Percentiles rank a stretch among this genome's conserved stretches.
These are phyloP conservation scores for Saccharomyces hybrid DNA, from an alignment of 1,139 yeast species.

Conservation along the genomic window DNA sequence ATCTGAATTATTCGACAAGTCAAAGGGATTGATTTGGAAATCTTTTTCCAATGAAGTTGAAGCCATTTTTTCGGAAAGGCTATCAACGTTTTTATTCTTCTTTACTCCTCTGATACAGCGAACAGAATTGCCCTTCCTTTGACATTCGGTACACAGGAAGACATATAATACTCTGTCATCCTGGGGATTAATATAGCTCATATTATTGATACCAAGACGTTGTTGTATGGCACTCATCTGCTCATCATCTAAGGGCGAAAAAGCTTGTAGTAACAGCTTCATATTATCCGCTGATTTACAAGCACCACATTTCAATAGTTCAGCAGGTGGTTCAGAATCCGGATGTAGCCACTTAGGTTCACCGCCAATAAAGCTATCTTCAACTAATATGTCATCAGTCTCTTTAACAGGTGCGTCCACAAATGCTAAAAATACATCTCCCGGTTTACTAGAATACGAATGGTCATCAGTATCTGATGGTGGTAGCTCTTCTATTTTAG, in stretches of 20 bases:
- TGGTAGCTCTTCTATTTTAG: conserved; percentile 12
- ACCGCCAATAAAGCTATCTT: conserved; percentile 78
- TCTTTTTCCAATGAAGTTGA: conserved; percentile 36
- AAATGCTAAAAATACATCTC: conserved; percentile 47
- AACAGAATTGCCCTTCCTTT: conserved; percentile 58
- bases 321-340: conserved; percentile 46
- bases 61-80: conserved; percentile 38
- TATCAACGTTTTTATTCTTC: conserved; percentile 41
- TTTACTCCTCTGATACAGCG: conserved; percentile 68
- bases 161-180: conserved; percentile 79
- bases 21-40: conserved; percentile 39
- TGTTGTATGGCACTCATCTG: conserved; percentile 20
- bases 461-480: conserved; percentile 27
- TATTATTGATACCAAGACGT: conserved; percentile 9
- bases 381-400: conserved; percentile 46
- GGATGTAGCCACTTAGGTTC: conserved; percentile 54
- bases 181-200: conserved; percentile 36
- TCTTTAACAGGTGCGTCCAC: conserved; percentile 43
- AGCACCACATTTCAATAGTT: conserved; percentile 50
- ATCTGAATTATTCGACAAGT: conserved; percentile 25
- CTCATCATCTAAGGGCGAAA: conserved; percentile 55
- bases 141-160: conserved; percentile 69
- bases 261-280: conserved; percentile 70
- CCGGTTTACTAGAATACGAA: conserved; percentile 14
- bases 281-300: conserved; percentile 46